These are phyloP conservation scores for Zhuliangozyma parablackwelliae DNA, from an alignment of 1,139 yeast species.

Conservation along the genomic window DNA sequence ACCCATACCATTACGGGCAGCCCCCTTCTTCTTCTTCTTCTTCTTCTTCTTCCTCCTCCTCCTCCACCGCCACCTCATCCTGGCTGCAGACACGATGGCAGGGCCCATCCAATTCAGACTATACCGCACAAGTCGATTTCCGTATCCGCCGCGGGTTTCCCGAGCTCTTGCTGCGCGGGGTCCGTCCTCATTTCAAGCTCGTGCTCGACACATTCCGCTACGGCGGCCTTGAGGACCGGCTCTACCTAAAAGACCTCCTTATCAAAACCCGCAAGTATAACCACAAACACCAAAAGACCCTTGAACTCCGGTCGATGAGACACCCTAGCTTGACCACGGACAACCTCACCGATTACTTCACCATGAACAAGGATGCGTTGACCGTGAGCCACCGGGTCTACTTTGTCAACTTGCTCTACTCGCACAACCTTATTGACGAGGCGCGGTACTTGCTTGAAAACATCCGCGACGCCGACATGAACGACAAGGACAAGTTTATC, in stretches of 20 bases:
- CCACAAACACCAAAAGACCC: conserved; percentile 12
- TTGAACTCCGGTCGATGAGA: conserved; percentile 19
- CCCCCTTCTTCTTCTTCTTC: too few relatives aligned
- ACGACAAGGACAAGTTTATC: conserved; percentile 23
- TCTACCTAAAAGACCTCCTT: conserved; percentile 16
- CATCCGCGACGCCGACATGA: conserved; percentile 20
- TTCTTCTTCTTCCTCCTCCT: too few relatives aligned
- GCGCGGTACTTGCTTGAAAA: conserved; percentile 21
- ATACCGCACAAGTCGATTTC: conserved; percentile 25
- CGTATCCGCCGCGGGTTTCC: conserved; percentile 33
- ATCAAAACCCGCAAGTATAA: conserved; percentile 17
- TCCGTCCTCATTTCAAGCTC: conserved; percentile 30
- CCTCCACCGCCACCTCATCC: not conserved
- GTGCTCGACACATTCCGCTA: conserved; percentile 27
- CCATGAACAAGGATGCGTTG: conserved; percentile 10
- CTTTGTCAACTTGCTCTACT: conserved; percentile 28
- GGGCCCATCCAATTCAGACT: conserved; percentile 9
- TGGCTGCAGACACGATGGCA: not conserved
- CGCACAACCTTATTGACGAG: conserved; percentile 22
- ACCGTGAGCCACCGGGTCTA: conserved; percentile 28
- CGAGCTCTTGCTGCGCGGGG: conserved; percentile 30
- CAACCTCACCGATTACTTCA: conserved; percentile 15
- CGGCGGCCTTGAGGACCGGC: conserved; percentile 5
- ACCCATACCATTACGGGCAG: too few relatives aligned
- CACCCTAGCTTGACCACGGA: conserved; percentile 14